Evolutionary conservation across 1,139 yeast species (phyloP).

Genomic region (Candida sojae): DNA sequence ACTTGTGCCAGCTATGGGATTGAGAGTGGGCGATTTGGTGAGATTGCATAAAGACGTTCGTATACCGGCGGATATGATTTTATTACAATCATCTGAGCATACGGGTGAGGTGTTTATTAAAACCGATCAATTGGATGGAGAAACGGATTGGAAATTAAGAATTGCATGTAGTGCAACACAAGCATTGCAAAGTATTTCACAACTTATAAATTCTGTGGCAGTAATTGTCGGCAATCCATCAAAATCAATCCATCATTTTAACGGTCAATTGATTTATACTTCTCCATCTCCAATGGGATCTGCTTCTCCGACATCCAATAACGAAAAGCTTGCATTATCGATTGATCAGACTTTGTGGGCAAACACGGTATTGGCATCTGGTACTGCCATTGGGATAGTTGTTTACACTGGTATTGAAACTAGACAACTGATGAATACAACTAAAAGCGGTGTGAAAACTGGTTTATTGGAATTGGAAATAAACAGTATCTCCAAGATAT

Average conservation of each 20-base stretch:
- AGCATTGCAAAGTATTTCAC: slow-evolving; percentile 38
- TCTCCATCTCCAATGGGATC: slow-evolving; percentile 26
- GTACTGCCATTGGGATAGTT: slow-evolving; percentile 84
- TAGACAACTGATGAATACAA: slow-evolving; percentile 91
- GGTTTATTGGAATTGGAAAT: slow-evolving; percentile 91
- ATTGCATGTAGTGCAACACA: slow-evolving; percentile 79
- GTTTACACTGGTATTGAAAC: slow-evolving; percentile 92
- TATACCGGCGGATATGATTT: slow-evolving; percentile 89
- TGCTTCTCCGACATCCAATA: slow-evolving; percentile 21
- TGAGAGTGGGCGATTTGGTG: slow-evolving; percentile 88
- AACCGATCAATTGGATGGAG: slow-evolving; percentile 98
- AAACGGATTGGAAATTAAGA: slow-evolving; percentile 97
- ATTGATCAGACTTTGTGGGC: slow-evolving; percentile 98
- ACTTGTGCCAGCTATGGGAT: slow-evolving; percentile 59
- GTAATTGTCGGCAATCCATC: slow-evolving; percentile 77
- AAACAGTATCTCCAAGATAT: slow-evolving; percentile 80
- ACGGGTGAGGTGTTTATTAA: slow-evolving; percentile 91
- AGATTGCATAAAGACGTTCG: slow-evolving; percentile 78
- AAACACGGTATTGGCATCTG: slow-evolving; percentile 93
- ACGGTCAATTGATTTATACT: slow-evolving; percentile 65
- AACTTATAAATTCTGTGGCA: slow-evolving; percentile 41
- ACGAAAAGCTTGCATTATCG: slow-evolving; percentile 64
- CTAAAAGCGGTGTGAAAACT: slow-evolving; percentile 84
- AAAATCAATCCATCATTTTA: slow-evolving; percentile 77
- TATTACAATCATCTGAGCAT: slow-evolving; percentile 79